Conservation (phyloP, 257 asterid species). For the Lavandula angustifolia region DNA sequence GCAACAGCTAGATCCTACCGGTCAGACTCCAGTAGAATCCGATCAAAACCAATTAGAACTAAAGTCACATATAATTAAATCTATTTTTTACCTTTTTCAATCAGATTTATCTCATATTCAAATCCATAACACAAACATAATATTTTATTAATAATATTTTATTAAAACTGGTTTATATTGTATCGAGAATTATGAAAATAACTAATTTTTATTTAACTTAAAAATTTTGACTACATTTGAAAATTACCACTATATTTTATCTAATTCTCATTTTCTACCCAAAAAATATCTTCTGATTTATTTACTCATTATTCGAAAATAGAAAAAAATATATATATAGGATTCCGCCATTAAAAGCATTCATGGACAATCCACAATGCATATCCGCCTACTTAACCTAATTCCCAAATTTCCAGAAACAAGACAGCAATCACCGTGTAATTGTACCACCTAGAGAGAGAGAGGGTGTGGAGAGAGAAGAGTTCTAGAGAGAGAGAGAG, state of each 20-base stretch:
- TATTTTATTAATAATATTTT: too few relatives aligned
- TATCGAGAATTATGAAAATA: too few relatives aligned
- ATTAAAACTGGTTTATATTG: too few relatives aligned
- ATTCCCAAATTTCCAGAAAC: not conserved
- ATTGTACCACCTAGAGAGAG: constrained; percentile 13
- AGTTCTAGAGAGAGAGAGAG: constrained; percentile 25
- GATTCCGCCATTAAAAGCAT: constrained; percentile 29
- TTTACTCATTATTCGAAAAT: not conserved
- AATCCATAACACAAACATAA: too few relatives aligned
- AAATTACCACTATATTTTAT: constrained; percentile 6
- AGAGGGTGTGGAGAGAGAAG: not conserved
- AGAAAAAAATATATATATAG: constrained; percentile 17
- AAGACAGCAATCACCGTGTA: constrained; percentile 27
- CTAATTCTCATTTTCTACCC: not conserved
- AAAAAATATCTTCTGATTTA: not conserved
- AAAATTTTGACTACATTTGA: too few relatives aligned
- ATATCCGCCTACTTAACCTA: not conserved
- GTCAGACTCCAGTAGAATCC: too few relatives aligned
- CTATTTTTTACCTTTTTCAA: too few relatives aligned
- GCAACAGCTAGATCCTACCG: too few relatives aligned
- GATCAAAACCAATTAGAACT: too few relatives aligned
- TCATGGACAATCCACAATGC: constrained; percentile 25
- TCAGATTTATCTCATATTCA: too few relatives aligned
- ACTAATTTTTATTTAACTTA: too few relatives aligned
- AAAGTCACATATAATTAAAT: too few relatives aligned